Evolutionary conservation across 2,329 filamentous ascomycete genomes (phyloP), one percentile per base, ranked within the genome.

Genomic region (Cladosporium sp.): DNA sequence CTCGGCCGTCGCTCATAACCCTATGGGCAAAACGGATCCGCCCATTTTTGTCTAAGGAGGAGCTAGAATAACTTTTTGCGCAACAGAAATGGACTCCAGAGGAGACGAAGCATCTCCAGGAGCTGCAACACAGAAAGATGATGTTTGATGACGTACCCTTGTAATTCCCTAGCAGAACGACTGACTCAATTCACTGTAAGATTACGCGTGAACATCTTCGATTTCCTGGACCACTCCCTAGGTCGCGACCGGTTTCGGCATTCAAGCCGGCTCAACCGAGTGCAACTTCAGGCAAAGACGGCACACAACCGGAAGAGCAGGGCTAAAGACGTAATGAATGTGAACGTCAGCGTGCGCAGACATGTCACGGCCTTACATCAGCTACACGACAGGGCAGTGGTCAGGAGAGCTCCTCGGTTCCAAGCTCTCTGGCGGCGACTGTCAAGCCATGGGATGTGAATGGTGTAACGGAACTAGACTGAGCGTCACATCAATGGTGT

Each of bases 1-100:
- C n/a, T 46, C n/a, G 2, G 10, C 0, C 0, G 1, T 3, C 18
- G 10, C 16, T 43, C 36, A 8, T 1, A 5, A 13, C 18, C 0
- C 5, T 46, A 5, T 21, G n/a, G 39, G 1, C 10, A 11, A 21
- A 1, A 21, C 39, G n/a, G 8, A 2, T 1, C 16, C n/a, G 6
- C 39, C n/a, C 39, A 23, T 11, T 13, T 4, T 2, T 46, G 39
- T 46, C 39, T n/a, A 21, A 10, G 10, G 39, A 13, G 39, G n/a
- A 46, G 39, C 39, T 10, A 21, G 6, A 46, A 7, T 21, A 46
- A 7, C 8, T n/a, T 46, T 4, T 21, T 21, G 0, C 4, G 0
- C 7, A 11, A 5, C 39, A 5, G 16, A 21, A 13, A 1, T 46
- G 39, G 39, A 21, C n/a, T 46, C 39, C 39, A 46, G n/a, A 13